These are phyloP conservation scores for Conticribra guillardii DNA, from an alignment of 108 stramenopile species.

Conservation along the genomic window DNA sequence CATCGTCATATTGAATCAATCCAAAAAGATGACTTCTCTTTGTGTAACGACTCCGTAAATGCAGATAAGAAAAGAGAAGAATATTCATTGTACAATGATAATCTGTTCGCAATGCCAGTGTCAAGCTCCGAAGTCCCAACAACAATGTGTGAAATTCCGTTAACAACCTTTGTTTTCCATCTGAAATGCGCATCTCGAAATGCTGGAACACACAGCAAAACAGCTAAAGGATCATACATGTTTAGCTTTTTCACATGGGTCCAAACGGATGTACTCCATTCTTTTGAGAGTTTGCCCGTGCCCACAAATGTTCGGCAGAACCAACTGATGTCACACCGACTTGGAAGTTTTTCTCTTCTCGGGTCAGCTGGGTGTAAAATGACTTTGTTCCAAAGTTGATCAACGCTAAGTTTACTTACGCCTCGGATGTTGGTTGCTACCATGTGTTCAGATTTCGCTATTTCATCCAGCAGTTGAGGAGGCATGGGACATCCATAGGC, in stretches of 20 bases:
- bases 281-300: conserved; percentile 22
- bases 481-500: conserved; percentile 51
- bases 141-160: conserved; percentile 36
- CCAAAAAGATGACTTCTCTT: background rate
- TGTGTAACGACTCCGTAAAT: conserved; percentile 37
- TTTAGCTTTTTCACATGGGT: conserved; percentile 41
- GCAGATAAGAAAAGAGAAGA: conserved; percentile 40
- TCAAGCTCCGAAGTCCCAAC: conserved; percentile 43
- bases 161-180: conserved; percentile 41
- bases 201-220: conserved; percentile 45
- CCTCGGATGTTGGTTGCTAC: conserved; percentile 43
- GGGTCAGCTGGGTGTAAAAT: conserved; percentile 37
- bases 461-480: conserved; percentile 39
- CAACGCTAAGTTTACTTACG: conserved; percentile 37
- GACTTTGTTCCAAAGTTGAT: conserved; percentile 54
- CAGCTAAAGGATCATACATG: conserved; percentile 52
- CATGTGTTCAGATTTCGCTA: conserved; percentile 49
- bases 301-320: conserved; percentile 46
- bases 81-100: conserved; percentile 41
- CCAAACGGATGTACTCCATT: conserved; percentile 41
- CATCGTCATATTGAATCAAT: background rate
- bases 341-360: conserved; percentile 47
- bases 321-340: conserved; percentile 50
- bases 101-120: conserved; percentile 36
- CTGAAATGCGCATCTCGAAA: conserved; percentile 37